Percentiles rank a stretch among this genome's conserved stretches.
These are phyloP conservation scores for Ramicandelaber brevisporus DNA, from an alignment of 192 early-diverging fungal genomes.

Conservation along the genomic window DNA sequence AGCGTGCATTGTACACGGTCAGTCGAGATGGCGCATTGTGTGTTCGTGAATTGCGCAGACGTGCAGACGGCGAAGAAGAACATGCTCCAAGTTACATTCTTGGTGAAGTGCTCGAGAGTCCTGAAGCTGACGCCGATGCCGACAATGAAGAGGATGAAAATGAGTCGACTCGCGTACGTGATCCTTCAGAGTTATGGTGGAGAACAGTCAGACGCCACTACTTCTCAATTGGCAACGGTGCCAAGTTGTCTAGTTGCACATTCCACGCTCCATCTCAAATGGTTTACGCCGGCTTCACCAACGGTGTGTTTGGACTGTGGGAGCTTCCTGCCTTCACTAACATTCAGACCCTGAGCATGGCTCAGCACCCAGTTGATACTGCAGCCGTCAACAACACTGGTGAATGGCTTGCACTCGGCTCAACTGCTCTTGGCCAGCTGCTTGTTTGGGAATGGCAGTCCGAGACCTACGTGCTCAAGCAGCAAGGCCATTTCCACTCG, in stretches of 20 bases:
- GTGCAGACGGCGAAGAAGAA: constrained; percentile 19
- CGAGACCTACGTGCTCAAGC: constrained; percentile 95
- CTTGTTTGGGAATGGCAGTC: constrained; percentile 99
- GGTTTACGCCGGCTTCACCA: constrained; percentile 72
- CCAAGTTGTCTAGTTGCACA: constrained; percentile 49
- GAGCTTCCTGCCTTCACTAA: constrained; percentile 83
- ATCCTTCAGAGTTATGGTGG: constrained; percentile 19
- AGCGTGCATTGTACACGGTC: constrained; percentile 43
- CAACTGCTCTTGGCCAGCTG: constrained; percentile 73
- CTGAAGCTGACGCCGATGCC: too few relatives aligned
- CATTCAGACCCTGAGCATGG: constrained; percentile 89
- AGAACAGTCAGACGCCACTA: constrained; percentile 37
- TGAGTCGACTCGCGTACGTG: constrained; percentile 6
- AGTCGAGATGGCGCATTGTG: constrained; percentile 75
- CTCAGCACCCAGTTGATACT: constrained; percentile 75
- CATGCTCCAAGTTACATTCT: constrained; percentile 25
- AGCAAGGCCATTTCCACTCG: constrained; percentile 93
- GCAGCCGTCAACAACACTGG: constrained; percentile 70
- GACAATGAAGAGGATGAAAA: constrained; percentile 18
- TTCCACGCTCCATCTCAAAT: constrained; percentile 48
- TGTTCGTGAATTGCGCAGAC: constrained; percentile 31
- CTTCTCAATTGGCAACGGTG: constrained; percentile 50
- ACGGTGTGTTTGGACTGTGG: constrained; percentile 95
- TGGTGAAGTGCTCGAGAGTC: constrained; percentile 33
- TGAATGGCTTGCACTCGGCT: constrained; percentile 96